Conservation (phyloP, 2,329 filamentous ascomycete species). For the Rutstroemia sp. region DNA sequence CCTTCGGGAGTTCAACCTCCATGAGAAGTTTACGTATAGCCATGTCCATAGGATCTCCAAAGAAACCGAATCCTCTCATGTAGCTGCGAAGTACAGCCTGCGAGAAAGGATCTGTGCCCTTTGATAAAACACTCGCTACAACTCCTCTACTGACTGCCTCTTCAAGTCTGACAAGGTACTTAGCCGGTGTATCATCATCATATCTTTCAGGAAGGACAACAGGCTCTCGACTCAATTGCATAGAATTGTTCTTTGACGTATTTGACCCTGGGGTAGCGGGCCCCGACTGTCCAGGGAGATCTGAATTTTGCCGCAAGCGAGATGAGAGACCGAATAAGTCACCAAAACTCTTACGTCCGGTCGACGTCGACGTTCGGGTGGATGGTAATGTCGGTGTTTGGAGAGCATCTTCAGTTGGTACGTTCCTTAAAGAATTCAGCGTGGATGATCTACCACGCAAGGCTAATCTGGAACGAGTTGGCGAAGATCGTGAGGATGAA, state of each 20-base stretch:
- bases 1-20: slow-evolving; percentile 92
- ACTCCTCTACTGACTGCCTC: slow-evolving; percentile 71
- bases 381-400: slow-evolving; percentile 51
- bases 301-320: slow-evolving; percentile 75
- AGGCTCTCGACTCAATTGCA: slow-evolving; percentile 61
- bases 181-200: slow-evolving; percentile 84
- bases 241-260: slow-evolving; percentile 73
- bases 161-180: slow-evolving; percentile 79
- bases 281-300: slow-evolving; percentile 62
- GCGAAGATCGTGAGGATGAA: slow-evolving; percentile 60
- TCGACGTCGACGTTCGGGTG: slow-evolving; percentile 70
- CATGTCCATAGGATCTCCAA: slow-evolving; percentile 97
- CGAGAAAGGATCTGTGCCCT: slow-evolving; percentile 78
- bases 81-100: slow-evolving; percentile 83
- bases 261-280: slow-evolving; percentile 62
- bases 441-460: slow-evolving; percentile 80
- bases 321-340: slow-evolving; percentile 72
- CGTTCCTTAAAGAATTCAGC: slow-evolving; percentile 71
- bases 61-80: slow-evolving; percentile 92
- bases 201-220: slow-evolving; percentile 67
- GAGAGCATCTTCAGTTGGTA: slow-evolving; percentile 63
- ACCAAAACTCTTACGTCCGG: slow-evolving; percentile 88
- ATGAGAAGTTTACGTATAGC: slow-evolving; percentile 90
- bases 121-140: slow-evolving; percentile 79
- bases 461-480: slow-evolving; percentile 50